Evolutionary conservation across 2,329 filamentous ascomycete genomes (phyloP).

Genomic region (Cryphonectria japonica): DNA sequence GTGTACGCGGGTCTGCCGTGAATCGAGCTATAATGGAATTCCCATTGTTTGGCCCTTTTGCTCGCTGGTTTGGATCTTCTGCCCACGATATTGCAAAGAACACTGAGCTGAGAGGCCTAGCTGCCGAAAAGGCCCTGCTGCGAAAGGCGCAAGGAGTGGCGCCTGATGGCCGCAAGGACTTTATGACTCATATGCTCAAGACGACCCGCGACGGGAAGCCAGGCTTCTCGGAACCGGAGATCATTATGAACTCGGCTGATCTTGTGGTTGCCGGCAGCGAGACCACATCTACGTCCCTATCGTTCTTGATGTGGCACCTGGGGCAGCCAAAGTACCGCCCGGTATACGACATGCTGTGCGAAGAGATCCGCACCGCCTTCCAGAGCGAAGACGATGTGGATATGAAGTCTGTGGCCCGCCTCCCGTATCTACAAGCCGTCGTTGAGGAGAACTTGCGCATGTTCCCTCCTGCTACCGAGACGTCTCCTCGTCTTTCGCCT

Average conservation of each 20-base stretch:
- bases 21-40: neutral
- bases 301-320: slow-evolving; percentile 36
- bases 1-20: neutral
- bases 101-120: slow-evolving; percentile 2
- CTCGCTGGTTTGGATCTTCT: neutral
- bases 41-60: neutral
- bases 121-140: slow-evolving; percentile 15
- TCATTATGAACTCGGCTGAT: slow-evolving; percentile 20
- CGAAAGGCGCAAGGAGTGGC: slow-evolving; percentile 20
- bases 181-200: slow-evolving; percentile 31
- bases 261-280: slow-evolving; percentile 50
- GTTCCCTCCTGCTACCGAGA: slow-evolving; percentile 22
- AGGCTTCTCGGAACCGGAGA: slow-evolving; percentile 19
- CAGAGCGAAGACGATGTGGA: slow-evolving; percentile 34
- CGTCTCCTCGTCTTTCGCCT: slow-evolving; percentile 10
- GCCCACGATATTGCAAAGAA: slow-evolving; percentile 16
- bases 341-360: slow-evolving; percentile 32
- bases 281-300: slow-evolving; percentile 49
- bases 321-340: slow-evolving; percentile 34
- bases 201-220: slow-evolving; percentile 20
- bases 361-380: slow-evolving; percentile 37
- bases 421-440: slow-evolving; percentile 75
- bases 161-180: slow-evolving; percentile 25
- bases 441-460: slow-evolving; percentile 80
- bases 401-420: slow-evolving; percentile 32